These are phyloP conservation scores for Pyrenula massariospora DNA, from an alignment of 495 filamentous ascomycete genomes.

Conservation along the genomic window DNA sequence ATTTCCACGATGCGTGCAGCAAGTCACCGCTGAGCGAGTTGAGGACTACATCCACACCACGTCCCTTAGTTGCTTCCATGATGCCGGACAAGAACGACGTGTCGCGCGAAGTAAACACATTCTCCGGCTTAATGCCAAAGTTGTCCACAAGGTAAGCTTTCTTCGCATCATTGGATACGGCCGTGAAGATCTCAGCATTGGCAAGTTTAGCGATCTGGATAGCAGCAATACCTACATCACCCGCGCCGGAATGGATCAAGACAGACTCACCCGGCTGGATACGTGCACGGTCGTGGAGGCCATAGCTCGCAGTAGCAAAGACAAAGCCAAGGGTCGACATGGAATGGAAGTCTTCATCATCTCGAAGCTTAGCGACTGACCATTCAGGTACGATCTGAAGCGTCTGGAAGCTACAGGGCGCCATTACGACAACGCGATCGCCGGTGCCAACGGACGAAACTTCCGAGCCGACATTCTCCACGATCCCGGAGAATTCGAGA, in stretches of 20 bases:
- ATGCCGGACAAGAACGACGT: constrained; percentile 30
- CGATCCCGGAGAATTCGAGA: background rate
- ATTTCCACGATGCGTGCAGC: constrained; percentile 37
- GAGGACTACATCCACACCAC: constrained; percentile 44
- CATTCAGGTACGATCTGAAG: background rate
- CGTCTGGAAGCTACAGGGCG: background rate
- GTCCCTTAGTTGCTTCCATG: constrained; percentile 29
- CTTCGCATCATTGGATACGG: constrained; percentile 30
- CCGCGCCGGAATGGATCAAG: constrained; percentile 36
- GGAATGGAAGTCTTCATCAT: constrained; percentile 33
- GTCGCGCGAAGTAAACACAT: constrained; percentile 38
- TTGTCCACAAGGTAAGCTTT: constrained; percentile 17
- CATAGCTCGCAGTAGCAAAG: constrained; percentile 48
- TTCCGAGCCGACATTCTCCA: background rate
- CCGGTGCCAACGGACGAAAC: background rate
- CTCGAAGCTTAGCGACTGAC: constrained; percentile 17
- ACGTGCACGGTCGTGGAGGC: constrained; percentile 24
- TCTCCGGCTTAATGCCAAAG: constrained; percentile 20
- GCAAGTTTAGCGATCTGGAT: constrained; percentile 44
- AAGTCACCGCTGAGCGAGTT: constrained; percentile 41
- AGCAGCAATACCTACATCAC: constrained; percentile 50
- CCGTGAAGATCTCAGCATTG: constrained; percentile 35
- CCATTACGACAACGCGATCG: constrained; percentile 38
- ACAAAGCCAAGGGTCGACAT: constrained; percentile 44
- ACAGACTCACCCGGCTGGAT: constrained; percentile 17